Evolutionary conservation across 768 basidiomycete genomes (phyloP), one percentile per base, ranked within the genome.

Genomic region (Serpula lacrymans): DNA sequence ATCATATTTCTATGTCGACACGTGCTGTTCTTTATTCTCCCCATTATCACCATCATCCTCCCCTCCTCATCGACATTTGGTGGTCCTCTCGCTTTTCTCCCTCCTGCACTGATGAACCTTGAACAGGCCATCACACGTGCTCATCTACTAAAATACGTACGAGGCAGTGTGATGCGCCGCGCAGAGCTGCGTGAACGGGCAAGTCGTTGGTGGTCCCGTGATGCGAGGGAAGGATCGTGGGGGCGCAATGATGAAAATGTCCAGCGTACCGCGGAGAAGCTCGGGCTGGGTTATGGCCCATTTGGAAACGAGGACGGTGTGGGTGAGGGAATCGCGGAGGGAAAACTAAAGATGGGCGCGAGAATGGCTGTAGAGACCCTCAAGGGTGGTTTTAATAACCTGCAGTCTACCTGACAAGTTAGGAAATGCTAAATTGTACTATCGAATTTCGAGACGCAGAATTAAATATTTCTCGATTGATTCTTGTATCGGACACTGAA

Each of bases 11-110:
- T 69, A 34, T 45, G 62, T 24, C 83, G 86, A n/a, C 73, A 75
- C 39, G 20, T 68, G 2, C 57, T 84, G 39, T 82, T 88, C 62
- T 64, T 85, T 41, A 6, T 70, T 22, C 65, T 87, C 2, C 80
- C 84, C 4, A 46, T 78, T 20, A 25, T 74, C 37, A 53, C 80
- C 8, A 70, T 74, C 53, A 47, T 67, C 36, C 38, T 68, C 5
- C 69, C 76, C 4, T 68, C 65, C 14, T 35, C 58, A 4, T 45
- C 58, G 6, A 50, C 52, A 1, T 50, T 63, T 45, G 47, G 55
- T 41, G 51, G 54, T 48, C 50, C 67, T 55, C 60, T 67, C 49
- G 28, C 36, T 7, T 29, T 34, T 16, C 54, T 60, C 12, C 40
- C 47, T 6, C 42, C 47, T 36, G 49, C 51, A 31, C 59, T 53